Conservation (phyloP, 371 early-diverging fungal genomes). For the Umbelopsis sp. region DNA sequence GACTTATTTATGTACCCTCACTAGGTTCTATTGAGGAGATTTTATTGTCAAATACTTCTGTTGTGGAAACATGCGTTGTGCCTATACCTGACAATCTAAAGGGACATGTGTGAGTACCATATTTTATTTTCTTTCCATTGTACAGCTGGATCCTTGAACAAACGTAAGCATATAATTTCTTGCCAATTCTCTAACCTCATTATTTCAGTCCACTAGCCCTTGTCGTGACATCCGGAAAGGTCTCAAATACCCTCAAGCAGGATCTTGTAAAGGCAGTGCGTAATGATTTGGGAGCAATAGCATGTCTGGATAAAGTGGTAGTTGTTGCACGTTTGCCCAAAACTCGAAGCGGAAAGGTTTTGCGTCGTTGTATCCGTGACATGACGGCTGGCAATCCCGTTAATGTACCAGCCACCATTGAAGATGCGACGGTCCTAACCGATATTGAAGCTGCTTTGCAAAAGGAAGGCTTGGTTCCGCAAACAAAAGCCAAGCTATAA, state of each 20-base stretch:
- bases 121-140: too few species aligned
- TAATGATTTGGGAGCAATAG: conserved; percentile 76
- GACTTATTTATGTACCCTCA: not conserved
- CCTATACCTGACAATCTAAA: conserved; percentile 68
- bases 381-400: conserved; percentile 69
- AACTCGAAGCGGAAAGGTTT: conserved; percentile 91
- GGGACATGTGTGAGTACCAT: conserved; percentile 65
- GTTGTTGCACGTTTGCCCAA: conserved; percentile 85
- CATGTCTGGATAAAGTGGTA: conserved; percentile 69
- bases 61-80: conserved; percentile 83
- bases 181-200: not conserved
- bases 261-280: conserved; percentile 59
- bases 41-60: conserved; percentile 63
- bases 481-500: conserved; percentile 23
- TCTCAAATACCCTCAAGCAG: conserved; percentile 30
- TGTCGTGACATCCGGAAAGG: conserved; percentile 5
- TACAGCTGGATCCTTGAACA: too few species aligned
- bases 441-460: conserved; percentile 55
- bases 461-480: conserved; percentile 31
- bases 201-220: conserved; percentile 1
- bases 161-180: too few species aligned
- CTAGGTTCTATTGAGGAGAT: conserved; percentile 88
- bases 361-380: conserved; percentile 79
- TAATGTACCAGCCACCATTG: conserved; percentile 81
- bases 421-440: conserved; percentile 67